These are phyloP conservation scores for Bipolaris zeicola DNA, from an alignment of 2,329 filamentous ascomycete species.

Conservation along the genomic window DNA sequence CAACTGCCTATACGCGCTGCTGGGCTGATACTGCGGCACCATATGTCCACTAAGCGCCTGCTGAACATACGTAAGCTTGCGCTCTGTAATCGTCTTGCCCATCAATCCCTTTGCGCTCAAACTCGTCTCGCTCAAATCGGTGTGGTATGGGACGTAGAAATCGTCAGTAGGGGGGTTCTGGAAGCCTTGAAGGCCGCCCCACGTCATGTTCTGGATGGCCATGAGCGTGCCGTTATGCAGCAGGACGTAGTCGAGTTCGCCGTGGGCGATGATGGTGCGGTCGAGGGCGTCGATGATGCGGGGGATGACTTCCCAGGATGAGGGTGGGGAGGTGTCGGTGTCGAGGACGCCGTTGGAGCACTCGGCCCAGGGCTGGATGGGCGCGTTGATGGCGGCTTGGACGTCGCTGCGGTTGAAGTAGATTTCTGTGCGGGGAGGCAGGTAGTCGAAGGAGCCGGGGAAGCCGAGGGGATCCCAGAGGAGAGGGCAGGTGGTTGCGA, in stretches of 20 bases:
- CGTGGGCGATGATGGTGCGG: slow-evolving; percentile 74
- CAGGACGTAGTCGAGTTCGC: slow-evolving; percentile 70
- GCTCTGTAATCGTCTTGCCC: slow-evolving; percentile 73
- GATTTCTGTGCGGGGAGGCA: slow-evolving; percentile 64
- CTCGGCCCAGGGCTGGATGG: slow-evolving; percentile 61
- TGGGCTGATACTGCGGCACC: slow-evolving; percentile 69
- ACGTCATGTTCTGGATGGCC: slow-evolving; percentile 81
- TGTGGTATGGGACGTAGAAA: slow-evolving; percentile 72
- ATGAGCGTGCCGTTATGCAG: slow-evolving; percentile 72
- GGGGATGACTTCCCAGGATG: slow-evolving; percentile 65
- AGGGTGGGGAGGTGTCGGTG: slow-evolving; percentile 61
- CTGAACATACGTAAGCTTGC: slow-evolving; percentile 73
- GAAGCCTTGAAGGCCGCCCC: slow-evolving; percentile 74
- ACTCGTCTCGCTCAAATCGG: slow-evolving; percentile 52
- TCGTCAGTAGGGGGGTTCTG: slow-evolving; percentile 63
- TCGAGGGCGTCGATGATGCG: slow-evolving; percentile 74
- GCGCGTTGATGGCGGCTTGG: slow-evolving; percentile 70
- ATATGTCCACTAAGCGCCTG: slow-evolving; percentile 71
- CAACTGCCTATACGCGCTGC: slow-evolving; percentile 71
- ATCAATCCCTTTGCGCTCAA: slow-evolving; percentile 68
- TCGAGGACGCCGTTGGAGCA: slow-evolving; percentile 59
- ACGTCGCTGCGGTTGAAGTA: slow-evolving; percentile 76
- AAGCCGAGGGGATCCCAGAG: slow-evolving; percentile 72
- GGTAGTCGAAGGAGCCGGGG: slow-evolving; percentile 68
- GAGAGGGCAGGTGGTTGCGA: slow-evolving; percentile 73